A percentile compares a stretch with the other conserved stretches of the same genome.
Conservation (phyloP, 2,329 filamentous ascomycete genomes). For the Aspergillus thermomutatus region DNA sequence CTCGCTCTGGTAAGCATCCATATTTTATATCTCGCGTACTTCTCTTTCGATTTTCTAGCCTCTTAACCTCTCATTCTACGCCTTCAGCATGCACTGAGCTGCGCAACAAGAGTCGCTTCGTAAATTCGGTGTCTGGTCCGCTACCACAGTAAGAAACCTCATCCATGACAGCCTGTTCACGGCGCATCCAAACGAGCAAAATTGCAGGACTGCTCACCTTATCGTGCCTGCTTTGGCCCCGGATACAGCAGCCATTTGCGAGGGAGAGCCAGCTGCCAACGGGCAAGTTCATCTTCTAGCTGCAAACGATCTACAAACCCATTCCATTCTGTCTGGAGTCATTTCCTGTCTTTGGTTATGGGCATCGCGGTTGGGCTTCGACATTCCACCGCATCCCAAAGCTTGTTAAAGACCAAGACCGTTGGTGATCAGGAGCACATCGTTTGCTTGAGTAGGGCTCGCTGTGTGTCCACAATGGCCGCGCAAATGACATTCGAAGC, state of each 20-base stretch:
- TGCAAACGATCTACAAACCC: constrained; percentile 52
- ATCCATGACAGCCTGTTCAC: too few relatives aligned
- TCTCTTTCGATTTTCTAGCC: background rate
- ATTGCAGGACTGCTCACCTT: too few relatives aligned
- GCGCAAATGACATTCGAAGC: too few relatives aligned
- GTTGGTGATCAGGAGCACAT: constrained; percentile 33
- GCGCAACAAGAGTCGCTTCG: too few relatives aligned
- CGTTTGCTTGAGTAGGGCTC: too few relatives aligned
- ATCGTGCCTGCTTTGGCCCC: too few relatives aligned
- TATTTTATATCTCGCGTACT: background rate
- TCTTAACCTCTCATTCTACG: background rate
- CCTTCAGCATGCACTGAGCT: background rate
- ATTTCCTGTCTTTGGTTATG: constrained; percentile 70
- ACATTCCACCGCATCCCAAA: constrained; percentile 68
- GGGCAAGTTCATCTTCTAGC: constrained; percentile 67
- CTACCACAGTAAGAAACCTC: too few relatives aligned
- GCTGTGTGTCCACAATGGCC: too few relatives aligned
- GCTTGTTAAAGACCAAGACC: constrained; percentile 55
- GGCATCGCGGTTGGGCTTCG: constrained; percentile 50
- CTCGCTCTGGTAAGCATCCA: background rate
- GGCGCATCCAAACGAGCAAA: too few relatives aligned
- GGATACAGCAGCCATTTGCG: constrained; percentile 50
- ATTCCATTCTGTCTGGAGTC: constrained; percentile 54
- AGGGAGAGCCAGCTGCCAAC: constrained; percentile 71
- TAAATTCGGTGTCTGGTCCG: too few relatives aligned